Conservation (phyloP, 2,329 filamentous ascomycete genomes). For the Scytalidium sp. region DNA sequence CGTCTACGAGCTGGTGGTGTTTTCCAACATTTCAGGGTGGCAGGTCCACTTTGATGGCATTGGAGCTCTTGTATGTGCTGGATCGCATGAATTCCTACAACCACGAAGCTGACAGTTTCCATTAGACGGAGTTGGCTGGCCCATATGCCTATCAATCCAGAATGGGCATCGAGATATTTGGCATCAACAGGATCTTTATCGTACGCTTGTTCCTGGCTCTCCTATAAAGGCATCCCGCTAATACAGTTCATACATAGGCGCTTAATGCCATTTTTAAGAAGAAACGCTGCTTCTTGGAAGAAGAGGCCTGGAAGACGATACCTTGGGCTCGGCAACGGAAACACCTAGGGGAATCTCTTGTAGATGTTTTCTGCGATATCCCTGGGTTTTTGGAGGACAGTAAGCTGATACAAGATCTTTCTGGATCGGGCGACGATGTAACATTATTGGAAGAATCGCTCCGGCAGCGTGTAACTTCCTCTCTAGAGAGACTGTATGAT, state of each 20-base stretch:
- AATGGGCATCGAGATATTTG: background rate
- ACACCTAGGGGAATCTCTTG: background rate
- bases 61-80: background rate
- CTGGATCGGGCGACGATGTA: background rate
- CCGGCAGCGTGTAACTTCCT: background rate
- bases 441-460: background rate
- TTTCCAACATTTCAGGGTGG: background rate
- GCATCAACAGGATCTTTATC: background rate
- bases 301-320: constrained; percentile 1
- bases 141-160: background rate
- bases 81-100: no score
- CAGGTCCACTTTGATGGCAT: background rate
- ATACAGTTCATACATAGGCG: background rate
- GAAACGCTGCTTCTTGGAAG: constrained; percentile 3
- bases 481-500: background rate
- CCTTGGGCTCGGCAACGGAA: constrained; percentile 1
- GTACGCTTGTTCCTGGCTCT: background rate
- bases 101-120: no score
- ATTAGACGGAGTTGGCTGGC: background rate
- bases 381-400: constrained; percentile 2
- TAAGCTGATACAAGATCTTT: background rate
- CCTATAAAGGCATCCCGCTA: no score
- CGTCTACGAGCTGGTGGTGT: background rate
- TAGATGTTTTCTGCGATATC: constrained; percentile 1
- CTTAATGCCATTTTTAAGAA: background rate